Base-by-base conservation (phyloP, 2,329 filamentous ascomycete species). In the Aspergillus viridinutans region DNA sequence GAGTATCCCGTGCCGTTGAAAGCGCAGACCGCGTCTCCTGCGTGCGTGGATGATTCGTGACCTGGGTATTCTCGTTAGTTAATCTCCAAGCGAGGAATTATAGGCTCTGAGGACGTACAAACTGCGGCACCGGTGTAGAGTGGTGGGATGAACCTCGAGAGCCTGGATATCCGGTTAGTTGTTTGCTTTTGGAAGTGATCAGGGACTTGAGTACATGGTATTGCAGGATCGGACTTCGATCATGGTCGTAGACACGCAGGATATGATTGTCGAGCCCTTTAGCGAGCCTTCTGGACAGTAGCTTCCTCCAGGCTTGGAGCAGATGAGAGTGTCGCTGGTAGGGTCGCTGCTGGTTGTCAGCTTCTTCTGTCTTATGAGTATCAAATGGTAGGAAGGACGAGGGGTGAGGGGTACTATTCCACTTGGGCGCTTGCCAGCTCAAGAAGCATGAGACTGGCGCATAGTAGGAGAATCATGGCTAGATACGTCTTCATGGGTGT, bases 1-100 rank as follows among this genome's bases (percentile, higher is more conserved):
- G 28, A 40, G 52, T 67, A 67, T 12, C 64, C 67, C 1, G 61
- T 66, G 12, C 67, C 66, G 48, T 68, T 67, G 54, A 69, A 65
- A 3, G 64, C 63, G 50, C 67, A 69, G 51, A 68, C 55, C 2
- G 66, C 65, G 49, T 65, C 56, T 0, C 65, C 66, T 20, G 61
- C 54, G 3, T 8, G 26, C 2, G 50, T 32, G 29, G 54, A 50
- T 8, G 57, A 54, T 54, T 63, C 58, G 23, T 65, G 63, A 14
- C 63, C 64, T 64, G n/a, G 14, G 26, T 56, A 45, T 35, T 45
- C 14, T 35, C 49, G 23, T 29, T 50, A 23, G 8, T 28, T 10
- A 10, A 23, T 12, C 12, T 14, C 3, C 42, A 25, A 28, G 32
- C 26, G 21, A 21, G 14, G 53, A 4, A 21, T 12, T 26, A 12